Evolutionary conservation across 495 filamentous ascomycete genomes (phyloP).

Genomic region (Daldinia grandis): DNA sequence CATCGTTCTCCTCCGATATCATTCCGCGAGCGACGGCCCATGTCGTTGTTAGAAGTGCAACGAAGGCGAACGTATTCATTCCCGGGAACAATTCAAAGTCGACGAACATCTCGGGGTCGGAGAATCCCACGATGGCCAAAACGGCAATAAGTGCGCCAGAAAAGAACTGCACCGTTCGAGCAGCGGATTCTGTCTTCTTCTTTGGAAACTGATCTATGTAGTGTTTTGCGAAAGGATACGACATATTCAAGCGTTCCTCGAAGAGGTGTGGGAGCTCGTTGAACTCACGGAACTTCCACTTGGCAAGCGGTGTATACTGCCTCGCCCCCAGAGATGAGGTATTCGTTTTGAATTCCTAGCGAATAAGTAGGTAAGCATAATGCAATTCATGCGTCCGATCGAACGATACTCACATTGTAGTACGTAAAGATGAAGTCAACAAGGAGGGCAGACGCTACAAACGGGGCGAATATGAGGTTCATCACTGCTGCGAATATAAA

Average conservation of each 20-base stretch:
- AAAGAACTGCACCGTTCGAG: slow-evolving; percentile 85
- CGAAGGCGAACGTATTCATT: slow-evolving; percentile 47
- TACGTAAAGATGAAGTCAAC: slow-evolving; percentile 91
- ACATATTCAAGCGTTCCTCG: slow-evolving; percentile 88
- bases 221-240: slow-evolving; percentile 87
- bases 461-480: slow-evolving; percentile 85
- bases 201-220: slow-evolving; percentile 98
- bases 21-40: slow-evolving; percentile 82
- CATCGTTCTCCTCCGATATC: slow-evolving; percentile 84
- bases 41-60: slow-evolving; percentile 62
- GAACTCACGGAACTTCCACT: slow-evolving; percentile 99
- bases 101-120: slow-evolving; percentile 90
- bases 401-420: slow-evolving; percentile 71
- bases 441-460: slow-evolving; percentile 81
- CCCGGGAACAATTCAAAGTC: slow-evolving; percentile 86
- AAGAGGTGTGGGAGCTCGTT: slow-evolving; percentile 96
- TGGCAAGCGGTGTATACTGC: slow-evolving; percentile 89
- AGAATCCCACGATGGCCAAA: slow-evolving; percentile 77
- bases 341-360: slow-evolving; percentile 88
- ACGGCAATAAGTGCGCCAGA: slow-evolving; percentile 85
- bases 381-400: not conserved
- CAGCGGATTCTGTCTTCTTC: slow-evolving; percentile 84
- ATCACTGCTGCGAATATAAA: slow-evolving; percentile 84
- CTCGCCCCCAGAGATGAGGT: slow-evolving; percentile 80
- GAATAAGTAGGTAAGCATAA: slow-evolving; percentile 16